Base-by-base conservation (phyloP, 208 protist genomes). In the Wallacemonas sp. region DNA sequence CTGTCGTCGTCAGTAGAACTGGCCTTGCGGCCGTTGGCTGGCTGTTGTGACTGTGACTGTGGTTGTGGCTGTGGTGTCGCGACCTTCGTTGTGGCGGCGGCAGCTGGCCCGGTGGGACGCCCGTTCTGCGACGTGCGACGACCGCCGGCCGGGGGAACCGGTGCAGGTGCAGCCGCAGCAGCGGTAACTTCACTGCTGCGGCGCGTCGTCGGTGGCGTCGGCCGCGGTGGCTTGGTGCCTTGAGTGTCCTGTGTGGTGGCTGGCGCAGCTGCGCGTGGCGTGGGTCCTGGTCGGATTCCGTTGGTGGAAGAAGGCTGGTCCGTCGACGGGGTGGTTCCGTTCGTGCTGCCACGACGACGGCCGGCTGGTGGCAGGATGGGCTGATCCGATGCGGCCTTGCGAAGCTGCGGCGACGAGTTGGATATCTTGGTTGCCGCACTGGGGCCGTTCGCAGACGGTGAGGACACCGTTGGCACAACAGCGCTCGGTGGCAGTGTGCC, bases 331-430 rank as follows among this genome's bases (percentile, higher is more conserved):
- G 47, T 17, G 47, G 47, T n/a, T 16, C 11, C 30, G 26, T 55
- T 55, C 21, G 24, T 32, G 47, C 47, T 55, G 47, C 47, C 30
- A 4, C 47, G 47, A 33, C 47, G 47, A 55, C 47, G 52, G 52
- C 52, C 52, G 9, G 30, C 32, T n/a, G 52, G 26, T 34, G 30
- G 12, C 9, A 55, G 47, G 1, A 55, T 30, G 24, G 47, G 9
- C 26, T 58, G 9, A 2, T 34, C 19, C n/a, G 3, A n/a, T n/a
- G n/a, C n/a, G 16, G 9, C 8, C 4, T 24, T 58, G 52, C 52
- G 52, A 17, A 58, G 52, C 32, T 58, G 52, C 9, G 52, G 52
- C 4, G 52, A 24, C 4, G 52, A 58, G 19, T 21, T 33, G n/a
- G 23, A 58, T 4, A 16, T 3, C 19, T 14, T 49, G 17, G 1